Percentiles rank a stretch among this genome's conserved stretches.
phyloP scores from a whole-genome alignment of 306 rosid genomes.

The Cucumis cinereus region DNA sequence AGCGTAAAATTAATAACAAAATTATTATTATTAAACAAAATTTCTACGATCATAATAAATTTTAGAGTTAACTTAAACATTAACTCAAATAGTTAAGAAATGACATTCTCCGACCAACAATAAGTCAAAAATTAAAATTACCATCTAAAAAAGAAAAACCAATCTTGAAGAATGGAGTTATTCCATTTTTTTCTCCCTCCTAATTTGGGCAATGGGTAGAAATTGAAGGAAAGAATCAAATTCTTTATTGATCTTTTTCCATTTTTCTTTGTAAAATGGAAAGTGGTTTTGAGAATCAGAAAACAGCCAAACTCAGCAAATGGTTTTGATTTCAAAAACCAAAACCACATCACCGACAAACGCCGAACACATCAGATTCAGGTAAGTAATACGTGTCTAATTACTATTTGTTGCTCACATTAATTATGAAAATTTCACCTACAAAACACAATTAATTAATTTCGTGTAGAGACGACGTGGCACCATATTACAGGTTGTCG shows the following conservation, averaged over 20 bases:
- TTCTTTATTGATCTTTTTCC: background rate
- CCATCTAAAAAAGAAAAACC: no score
- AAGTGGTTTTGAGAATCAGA: background rate
- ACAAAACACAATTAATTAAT: no score
- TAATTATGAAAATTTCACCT: background rate
- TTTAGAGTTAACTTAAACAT: no score
- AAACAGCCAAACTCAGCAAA: background rate
- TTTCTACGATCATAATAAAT: no score
- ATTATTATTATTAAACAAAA: no score
- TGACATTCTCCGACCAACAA: no score
- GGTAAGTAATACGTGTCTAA: background rate
- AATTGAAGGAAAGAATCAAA: background rate
- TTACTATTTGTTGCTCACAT: background rate
- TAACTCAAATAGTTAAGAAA: no score
- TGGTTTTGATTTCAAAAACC: background rate
- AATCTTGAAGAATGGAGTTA: background rate
- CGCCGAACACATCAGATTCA: background rate
- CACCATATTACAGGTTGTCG: background rate
- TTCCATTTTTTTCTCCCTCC: background rate
- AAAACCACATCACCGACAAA: conserved; percentile 1
- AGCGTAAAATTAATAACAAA: no score
- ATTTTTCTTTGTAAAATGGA: background rate
- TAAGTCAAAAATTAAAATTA: no score
- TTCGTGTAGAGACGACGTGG: background rate
- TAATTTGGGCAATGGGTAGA: background rate